phyloP scores from a whole-genome alignment of 2,329 filamentous ascomycete genomes.

The Fusarium anguioides region DNA sequence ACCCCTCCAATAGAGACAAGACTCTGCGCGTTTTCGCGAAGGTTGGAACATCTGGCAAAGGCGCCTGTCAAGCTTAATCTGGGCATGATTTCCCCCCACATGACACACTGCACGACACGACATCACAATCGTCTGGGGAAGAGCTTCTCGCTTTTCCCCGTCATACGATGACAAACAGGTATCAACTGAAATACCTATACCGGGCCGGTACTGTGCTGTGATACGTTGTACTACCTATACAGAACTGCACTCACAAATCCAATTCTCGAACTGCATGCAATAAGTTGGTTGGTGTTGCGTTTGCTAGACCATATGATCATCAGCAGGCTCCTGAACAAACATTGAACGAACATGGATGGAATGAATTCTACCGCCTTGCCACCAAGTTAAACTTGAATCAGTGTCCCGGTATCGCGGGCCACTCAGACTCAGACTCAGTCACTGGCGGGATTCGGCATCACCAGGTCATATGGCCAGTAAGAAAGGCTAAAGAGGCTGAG shows the following conservation, averaged over 20 bases:
- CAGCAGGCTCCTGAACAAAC: neutral
- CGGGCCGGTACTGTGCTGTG: conserved; percentile 28
- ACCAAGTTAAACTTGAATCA: conserved; percentile 37
- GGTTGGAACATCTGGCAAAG: conserved; percentile 24
- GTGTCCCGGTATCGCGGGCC: conserved; percentile 24
- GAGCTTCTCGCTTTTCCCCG: conserved; percentile 31
- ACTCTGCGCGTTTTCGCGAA: conserved; percentile 8
- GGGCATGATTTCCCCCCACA: conserved; percentile 37
- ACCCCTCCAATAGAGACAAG: conserved; percentile 12
- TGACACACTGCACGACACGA: conserved; percentile 34
- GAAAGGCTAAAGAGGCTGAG: conserved; percentile 10
- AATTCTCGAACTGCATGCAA: neutral
- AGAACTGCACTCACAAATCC: neutral
- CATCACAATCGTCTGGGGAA: conserved; percentile 33
- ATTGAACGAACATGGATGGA: conserved; percentile 8
- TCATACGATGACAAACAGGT: conserved; percentile 42
- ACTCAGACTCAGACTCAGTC: too few relatives aligned
- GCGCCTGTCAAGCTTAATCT: conserved; percentile 27
- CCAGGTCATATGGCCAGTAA: conserved; percentile 42
- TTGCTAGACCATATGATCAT: conserved; percentile 17
- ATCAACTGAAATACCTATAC: neutral
- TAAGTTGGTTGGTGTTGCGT: conserved; percentile 5
- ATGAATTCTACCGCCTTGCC: conserved; percentile 19
- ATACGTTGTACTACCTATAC: too few relatives aligned
- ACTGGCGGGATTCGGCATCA: conserved; percentile 34